Evolutionary conservation across 257 asterid species (phyloP), one percentile per base, ranked within the genome.

Genomic region (Orobanche coerulescens): DNA sequence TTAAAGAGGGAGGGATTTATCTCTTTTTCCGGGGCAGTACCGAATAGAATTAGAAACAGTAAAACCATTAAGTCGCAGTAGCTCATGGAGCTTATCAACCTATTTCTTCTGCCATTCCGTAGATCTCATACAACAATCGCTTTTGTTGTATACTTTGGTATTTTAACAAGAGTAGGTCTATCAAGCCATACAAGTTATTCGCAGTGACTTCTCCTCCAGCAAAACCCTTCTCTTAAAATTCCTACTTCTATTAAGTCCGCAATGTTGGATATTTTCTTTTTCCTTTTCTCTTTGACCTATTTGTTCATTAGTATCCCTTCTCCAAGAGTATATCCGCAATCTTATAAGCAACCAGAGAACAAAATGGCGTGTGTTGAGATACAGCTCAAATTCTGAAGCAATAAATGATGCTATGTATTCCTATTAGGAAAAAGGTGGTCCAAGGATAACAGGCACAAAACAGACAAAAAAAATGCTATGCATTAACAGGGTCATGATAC

Each of bases 41-140:
- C 6, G 10, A 54, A 14, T 39, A 54, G 26, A 20, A 28, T 11
- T 44, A 28, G 26, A 20, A 28, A 26, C 43, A 28, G 58, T 19
- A 43, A 44, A 22, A 61, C 30, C 64, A 40, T 40, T 40, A 53
- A 15, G 14, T 69, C 31, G 31, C 40, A 55, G 54, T 36, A 70
- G 40, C 42, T 62, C 61, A 54, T 40, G 30, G 3, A 39, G 28
- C 23, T n/a, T 22, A 30, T 40, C 47, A 61, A 30, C 63, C 34
- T 9, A 61, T 13, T 8, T 8, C 12, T 22, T 25, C 1, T 18
- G 26, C 4, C 48, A 46, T 19, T 37, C 28, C 53, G 59, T 33
- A 49, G 52, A 63, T 23, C 16, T 43, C 51, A 20, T 68, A 34
- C 37, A 47, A 46, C 61, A 30, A 16, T 69, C 36, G 37, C 37